Percentiles rank a stretch among this genome's conserved stretches.
Evolutionary conservation across 306 rosid species (phyloP).

Genomic region (Pterocarpus santalinus): DNA sequence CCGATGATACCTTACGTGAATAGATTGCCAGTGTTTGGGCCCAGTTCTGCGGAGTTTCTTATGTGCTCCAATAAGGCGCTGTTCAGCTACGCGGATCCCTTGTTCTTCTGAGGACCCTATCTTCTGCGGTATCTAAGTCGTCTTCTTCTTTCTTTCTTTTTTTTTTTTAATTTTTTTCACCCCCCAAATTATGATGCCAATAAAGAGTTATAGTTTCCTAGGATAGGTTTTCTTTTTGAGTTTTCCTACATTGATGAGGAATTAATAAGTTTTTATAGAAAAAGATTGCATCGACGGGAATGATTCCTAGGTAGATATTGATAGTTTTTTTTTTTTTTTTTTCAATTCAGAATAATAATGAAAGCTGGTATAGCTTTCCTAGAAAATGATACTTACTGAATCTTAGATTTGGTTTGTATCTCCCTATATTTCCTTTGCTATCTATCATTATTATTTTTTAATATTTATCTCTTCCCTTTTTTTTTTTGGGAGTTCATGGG

Average conservation of each 20-base stretch:
- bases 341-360: background rate
- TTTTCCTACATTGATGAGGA: background rate
- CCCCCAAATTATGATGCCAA: too few species aligned
- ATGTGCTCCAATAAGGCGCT: slow-evolving; percentile 47
- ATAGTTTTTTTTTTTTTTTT: background rate
- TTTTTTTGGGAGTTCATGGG: too few species aligned
- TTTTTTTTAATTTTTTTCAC: too few species aligned
- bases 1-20: slow-evolving; percentile 45
- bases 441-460: too few species aligned
- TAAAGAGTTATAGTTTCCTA: too few species aligned
- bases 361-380: background rate
- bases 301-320: background rate
- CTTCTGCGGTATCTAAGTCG: too few species aligned
- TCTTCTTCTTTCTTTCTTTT: too few species aligned
- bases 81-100: slow-evolving; percentile 36
- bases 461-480: too few species aligned
- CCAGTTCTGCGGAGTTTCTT: slow-evolving; percentile 37
- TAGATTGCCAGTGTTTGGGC: slow-evolving; percentile 41
- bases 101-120: slow-evolving; percentile 6
- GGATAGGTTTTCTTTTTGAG: too few species aligned
- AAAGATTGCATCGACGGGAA: background rate
- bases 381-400: background rate
- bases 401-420: too few species aligned
- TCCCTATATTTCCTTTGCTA: too few species aligned
- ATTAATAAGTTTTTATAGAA: background rate